Percentiles rank a stretch among this genome's conserved stretches.
phyloP scores from a whole-genome alignment of 495 filamentous ascomycete species.

The Daldinia decipiens region DNA sequence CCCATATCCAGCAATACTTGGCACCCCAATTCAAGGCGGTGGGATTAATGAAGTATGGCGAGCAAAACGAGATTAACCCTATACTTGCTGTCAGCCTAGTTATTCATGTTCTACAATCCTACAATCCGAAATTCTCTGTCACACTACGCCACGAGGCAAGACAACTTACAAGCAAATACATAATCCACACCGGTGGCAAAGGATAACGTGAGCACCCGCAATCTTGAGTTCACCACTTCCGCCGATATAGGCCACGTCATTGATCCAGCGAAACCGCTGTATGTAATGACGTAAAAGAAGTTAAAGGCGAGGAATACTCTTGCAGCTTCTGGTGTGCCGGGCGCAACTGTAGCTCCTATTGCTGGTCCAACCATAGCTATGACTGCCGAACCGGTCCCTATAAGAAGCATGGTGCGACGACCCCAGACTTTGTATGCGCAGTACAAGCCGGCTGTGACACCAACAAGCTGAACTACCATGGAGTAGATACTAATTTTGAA shows the following conservation, averaged over 20 bases:
- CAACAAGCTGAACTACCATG: conserved; percentile 55
- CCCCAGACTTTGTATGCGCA: conserved; percentile 56
- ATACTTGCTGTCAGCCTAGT: conserved; percentile 11
- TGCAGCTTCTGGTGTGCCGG: conserved; percentile 52
- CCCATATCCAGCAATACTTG: conserved; percentile 59
- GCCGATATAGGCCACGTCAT: conserved; percentile 56
- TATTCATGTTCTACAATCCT: conserved; percentile 12
- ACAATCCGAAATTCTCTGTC: conserved; percentile 13
- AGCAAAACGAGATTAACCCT: conserved; percentile 52
- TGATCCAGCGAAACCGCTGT: conserved; percentile 54
- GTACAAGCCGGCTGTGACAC: conserved; percentile 55
- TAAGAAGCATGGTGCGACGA: conserved; percentile 57
- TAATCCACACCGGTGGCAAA: conserved; percentile 55
- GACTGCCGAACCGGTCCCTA: conserved; percentile 57
- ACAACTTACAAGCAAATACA: conserved; percentile 49
- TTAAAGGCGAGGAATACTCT: conserved; percentile 57
- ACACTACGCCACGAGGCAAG: conserved; percentile 4
- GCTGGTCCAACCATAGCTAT: conserved; percentile 49
- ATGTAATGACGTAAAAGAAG: conserved; percentile 50
- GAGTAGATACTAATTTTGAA: conserved; percentile 52
- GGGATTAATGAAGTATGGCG: conserved; percentile 56
- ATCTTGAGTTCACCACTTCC: conserved; percentile 52
- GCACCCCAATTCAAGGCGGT: conserved; percentile 54
- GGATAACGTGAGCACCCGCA: conserved; percentile 55
- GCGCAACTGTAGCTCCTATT: conserved; percentile 44